A percentile compares a stretch with the other conserved stretches of the same genome.
Evolutionary conservation across 1,284 basidiomycete species (phyloP).

Genomic region (Ustilago vetiveriae): DNA sequence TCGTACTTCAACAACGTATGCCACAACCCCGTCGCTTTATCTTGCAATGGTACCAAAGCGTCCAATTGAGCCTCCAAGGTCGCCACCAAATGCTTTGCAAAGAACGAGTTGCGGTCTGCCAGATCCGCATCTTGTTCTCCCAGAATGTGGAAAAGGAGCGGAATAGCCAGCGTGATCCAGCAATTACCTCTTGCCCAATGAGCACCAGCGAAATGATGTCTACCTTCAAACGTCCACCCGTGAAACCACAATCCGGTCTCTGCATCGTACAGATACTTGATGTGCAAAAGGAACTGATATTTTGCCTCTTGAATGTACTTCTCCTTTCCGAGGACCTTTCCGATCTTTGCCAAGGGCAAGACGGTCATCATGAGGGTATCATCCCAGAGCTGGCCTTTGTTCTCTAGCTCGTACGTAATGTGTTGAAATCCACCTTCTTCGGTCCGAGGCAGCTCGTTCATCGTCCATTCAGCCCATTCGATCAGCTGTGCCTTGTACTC

Average conservation of each 20-base stretch:
- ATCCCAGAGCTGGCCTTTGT: conserved; percentile 75
- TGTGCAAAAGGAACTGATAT: conserved; percentile 73
- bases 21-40: conserved; percentile 72
- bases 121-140: conserved; percentile 11
- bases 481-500: conserved; percentile 71
- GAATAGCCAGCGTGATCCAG: conserved; percentile 75
- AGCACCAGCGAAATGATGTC: conserved; percentile 72
- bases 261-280: conserved; percentile 72
- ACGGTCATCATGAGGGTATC: conserved; percentile 76
- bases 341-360: conserved; percentile 74
- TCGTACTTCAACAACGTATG: conserved; percentile 75
- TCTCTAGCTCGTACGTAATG: conserved; percentile 72
- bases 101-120: conserved; percentile 7
- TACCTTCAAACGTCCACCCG: conserved; percentile 72
- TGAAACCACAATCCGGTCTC: conserved; percentile 73
- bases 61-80: conserved; percentile 73
- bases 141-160: conserved; percentile 73
- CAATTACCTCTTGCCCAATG: conserved; percentile 76
- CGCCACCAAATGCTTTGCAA: conserved; percentile 69
- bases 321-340: conserved; percentile 72
- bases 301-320: conserved; percentile 75
- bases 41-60: conserved; percentile 72
- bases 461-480: conserved; percentile 76
- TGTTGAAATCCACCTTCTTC: conserved; percentile 75
- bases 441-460: conserved; percentile 74